A percentile compares a stretch with the other conserved stretches of the same genome.
phyloP scores from a whole-genome alignment of 768 basidiomycete genomes.

The Daedaleopsis nitida region DNA sequence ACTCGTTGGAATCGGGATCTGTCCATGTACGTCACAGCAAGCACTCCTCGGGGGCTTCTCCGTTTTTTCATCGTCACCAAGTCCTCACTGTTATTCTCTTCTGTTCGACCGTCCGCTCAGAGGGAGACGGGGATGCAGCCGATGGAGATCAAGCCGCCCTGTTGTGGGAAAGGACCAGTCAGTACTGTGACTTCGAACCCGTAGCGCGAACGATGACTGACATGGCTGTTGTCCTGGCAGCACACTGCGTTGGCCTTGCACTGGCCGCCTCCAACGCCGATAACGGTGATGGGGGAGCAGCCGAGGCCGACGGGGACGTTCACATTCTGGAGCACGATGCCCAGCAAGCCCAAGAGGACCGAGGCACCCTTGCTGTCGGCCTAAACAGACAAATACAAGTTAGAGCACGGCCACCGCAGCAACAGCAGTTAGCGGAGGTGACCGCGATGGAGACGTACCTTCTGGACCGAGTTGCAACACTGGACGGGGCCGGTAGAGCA shows the following conservation, averaged over 20 bases:
- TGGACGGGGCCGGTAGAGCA: constrained; percentile 16
- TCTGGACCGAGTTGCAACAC: constrained; percentile 15
- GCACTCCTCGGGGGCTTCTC: too few relatives aligned
- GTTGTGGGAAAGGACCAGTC: not conserved
- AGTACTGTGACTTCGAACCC: not conserved
- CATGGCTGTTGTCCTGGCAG: constrained; percentile 28
- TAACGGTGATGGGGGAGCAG: constrained; percentile 27
- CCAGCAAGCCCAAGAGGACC: constrained; percentile 23
- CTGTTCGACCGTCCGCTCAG: not conserved
- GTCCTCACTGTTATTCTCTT: not conserved
- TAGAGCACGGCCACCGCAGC: too few relatives aligned
- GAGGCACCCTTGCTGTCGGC: constrained; percentile 12
- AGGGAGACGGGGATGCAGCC: constrained; percentile 20
- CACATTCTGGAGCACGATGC: constrained; percentile 23
- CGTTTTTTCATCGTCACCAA: too few relatives aligned
- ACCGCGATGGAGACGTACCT: not conserved
- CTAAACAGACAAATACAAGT: not conserved
- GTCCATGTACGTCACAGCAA: too few relatives aligned
- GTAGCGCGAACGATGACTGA: constrained; percentile 4
- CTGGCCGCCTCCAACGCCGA: constrained; percentile 25
- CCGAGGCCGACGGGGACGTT: constrained; percentile 23
- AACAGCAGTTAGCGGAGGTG: too few relatives aligned
- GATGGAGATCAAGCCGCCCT: constrained; percentile 20
- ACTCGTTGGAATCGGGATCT: too few relatives aligned
- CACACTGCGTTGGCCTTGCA: constrained; percentile 28